A percentile compares a stretch with the other conserved stretches of the same genome.
Evolutionary conservation across 2,329 filamentous ascomycete genomes (phyloP).

Genomic region (Colletotrichum truncatum): DNA sequence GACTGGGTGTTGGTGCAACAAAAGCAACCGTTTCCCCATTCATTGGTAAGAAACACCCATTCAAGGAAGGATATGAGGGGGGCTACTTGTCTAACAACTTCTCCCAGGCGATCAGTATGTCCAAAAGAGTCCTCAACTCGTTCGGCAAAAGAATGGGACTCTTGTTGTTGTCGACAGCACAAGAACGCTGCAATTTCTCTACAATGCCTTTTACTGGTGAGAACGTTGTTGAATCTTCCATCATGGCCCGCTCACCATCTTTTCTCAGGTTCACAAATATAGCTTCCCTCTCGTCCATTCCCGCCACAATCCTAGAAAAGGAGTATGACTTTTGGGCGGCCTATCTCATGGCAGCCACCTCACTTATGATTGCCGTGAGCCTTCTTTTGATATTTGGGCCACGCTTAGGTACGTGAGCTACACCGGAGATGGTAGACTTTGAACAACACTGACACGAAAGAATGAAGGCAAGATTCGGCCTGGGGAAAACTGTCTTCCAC

Average conservation of each 20-base stretch:
- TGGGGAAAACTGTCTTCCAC: constrained; percentile 61
- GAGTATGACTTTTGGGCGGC: constrained; percentile 67
- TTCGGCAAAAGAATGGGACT: constrained; percentile 33
- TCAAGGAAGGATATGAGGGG: accelerated
- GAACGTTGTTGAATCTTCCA: not conserved
- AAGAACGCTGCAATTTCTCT: constrained; percentile 66
- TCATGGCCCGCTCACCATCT: too few species aligned
- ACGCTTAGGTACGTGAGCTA: constrained; percentile 20
- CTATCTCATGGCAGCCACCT: constrained; percentile 64
- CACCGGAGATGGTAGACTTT: not conserved
- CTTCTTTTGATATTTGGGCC: constrained; percentile 16
- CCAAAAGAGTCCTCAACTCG: constrained; percentile 52
- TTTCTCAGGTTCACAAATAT: constrained; percentile 65
- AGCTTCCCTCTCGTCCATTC: constrained; percentile 67
- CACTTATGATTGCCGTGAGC: constrained; percentile 60
- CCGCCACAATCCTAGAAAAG: constrained; percentile 68
- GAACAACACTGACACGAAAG: not conserved
- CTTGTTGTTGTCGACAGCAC: constrained; percentile 64
- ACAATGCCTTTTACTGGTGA: constrained; percentile 68
- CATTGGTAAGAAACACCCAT: constrained; percentile 36
- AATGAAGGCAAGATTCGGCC: constrained; percentile 46
- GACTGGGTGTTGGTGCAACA: constrained; percentile 67
- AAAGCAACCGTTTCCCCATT: constrained; percentile 58
- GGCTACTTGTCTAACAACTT: not conserved
- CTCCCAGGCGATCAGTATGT: constrained; percentile 62